Conservation (phyloP, 306 rosid genomes). For the Ormosia emarginata region DNA sequence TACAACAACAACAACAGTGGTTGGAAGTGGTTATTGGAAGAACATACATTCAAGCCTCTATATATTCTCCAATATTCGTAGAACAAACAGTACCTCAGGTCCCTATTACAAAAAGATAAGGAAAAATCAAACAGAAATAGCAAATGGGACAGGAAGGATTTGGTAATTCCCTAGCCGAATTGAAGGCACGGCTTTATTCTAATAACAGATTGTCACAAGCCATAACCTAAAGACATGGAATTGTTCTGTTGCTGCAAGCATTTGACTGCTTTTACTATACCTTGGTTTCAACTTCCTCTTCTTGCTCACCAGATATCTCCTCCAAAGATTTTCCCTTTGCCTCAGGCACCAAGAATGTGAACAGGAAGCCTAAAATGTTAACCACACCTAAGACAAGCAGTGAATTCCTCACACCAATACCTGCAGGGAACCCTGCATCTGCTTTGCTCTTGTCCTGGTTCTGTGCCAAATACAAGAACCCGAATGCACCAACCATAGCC, state of each 20-base stretch:
- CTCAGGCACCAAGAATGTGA: slow-evolving; percentile 71
- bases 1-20: too few species aligned
- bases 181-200: not conserved
- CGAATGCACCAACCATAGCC: slow-evolving; percentile 76
- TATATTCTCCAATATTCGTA: not conserved
- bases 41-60: not conserved
- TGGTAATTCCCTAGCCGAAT: not conserved
- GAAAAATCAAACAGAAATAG: not conserved
- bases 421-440: slow-evolving; percentile 74
- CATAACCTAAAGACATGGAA: slow-evolving; percentile 22
- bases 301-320: slow-evolving; percentile 71
- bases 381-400: slow-evolving; percentile 44
- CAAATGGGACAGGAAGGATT: not conserved
- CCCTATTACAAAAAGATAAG: not conserved
- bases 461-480: slow-evolving; percentile 75
- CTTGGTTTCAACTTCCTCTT: slow-evolving; percentile 34
- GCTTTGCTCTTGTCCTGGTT: slow-evolving; percentile 45
- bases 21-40: not conserved
- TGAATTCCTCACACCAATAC: slow-evolving; percentile 63
- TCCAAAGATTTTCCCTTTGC: slow-evolving; percentile 70
- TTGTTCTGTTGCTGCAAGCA: slow-evolving; percentile 7
- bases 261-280: slow-evolving; percentile 1
- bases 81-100: not conserved
- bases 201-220: not conserved
- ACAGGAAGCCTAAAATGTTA: slow-evolving; percentile 57